Conservation (phyloP, 2,329 filamentous ascomycete species). For the Aspergillus aculeatinus region DNA sequence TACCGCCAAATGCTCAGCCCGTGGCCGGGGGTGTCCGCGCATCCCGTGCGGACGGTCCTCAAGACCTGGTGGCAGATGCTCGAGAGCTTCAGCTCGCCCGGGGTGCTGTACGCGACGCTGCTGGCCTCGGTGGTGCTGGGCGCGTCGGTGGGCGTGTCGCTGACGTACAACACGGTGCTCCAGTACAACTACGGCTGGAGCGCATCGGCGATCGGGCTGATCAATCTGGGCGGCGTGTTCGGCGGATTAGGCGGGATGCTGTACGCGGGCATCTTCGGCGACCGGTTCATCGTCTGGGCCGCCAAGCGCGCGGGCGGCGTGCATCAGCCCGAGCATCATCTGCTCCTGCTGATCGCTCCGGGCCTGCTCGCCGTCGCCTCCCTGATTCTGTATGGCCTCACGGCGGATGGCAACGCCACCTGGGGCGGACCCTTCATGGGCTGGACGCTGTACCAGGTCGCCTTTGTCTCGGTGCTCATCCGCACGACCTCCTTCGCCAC, state of each 20-base stretch:
- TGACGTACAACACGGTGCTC: constrained; percentile 41
- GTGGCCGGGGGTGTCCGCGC: constrained; percentile 22
- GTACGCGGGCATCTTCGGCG: constrained; percentile 26
- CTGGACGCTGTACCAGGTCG: constrained; percentile 25
- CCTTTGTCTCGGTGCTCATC: constrained; percentile 29
- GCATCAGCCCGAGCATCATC: constrained; percentile 37
- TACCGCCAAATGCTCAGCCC: constrained; percentile 34
- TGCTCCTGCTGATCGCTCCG: constrained; percentile 34
- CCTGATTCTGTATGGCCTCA: constrained; percentile 34
- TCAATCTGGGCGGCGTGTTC: constrained; percentile 28
- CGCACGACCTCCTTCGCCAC: constrained; percentile 36
- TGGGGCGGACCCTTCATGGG: constrained; percentile 33
- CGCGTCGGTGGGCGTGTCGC: constrained; percentile 38
- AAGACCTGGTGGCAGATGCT: constrained; percentile 24
- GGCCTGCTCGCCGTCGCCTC: constrained; percentile 31
- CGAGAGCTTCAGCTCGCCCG: constrained; percentile 34
- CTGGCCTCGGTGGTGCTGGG: constrained; percentile 40
- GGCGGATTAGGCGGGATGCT: constrained; percentile 30
- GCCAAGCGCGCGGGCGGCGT: constrained; percentile 35
- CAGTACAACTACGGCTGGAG: constrained; percentile 35
- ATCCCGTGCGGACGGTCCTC: constrained; percentile 9
- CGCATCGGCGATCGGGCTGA: constrained; percentile 24
- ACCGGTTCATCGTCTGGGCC: constrained; percentile 26
- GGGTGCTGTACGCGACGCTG: constrained; percentile 41
- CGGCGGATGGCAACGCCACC: constrained; percentile 24